Base-by-base conservation (phyloP, 768 basidiomycete species). In the Coprinopsis marcescibilis region DNA sequence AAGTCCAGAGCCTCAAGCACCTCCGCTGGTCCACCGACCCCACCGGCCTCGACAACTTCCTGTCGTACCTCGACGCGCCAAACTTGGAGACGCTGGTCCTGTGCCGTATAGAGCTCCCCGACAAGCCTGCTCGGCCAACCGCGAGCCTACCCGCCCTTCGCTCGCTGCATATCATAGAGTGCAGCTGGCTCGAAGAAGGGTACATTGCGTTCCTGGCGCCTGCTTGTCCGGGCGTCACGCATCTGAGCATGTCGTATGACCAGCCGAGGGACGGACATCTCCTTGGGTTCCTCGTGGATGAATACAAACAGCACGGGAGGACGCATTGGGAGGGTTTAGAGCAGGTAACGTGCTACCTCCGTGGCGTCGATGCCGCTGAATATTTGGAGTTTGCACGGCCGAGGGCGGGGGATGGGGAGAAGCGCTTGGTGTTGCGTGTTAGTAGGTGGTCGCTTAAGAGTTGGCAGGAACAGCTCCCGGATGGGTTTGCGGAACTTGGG, bases 201-300 rank as follows among this genome's bases (percentile, higher is more conserved):
- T 42, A 23, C 41, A 37, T 49, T 12, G 40, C 15, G 13, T 49
- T 49, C 48, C 24, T 49, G 3, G 48, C 48, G 13, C 27, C 23
- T 11, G 48, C 32, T n/a, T 34, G 48, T 17, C 48, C 48, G 1
- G 43, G 37, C 41, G 7, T 49, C 34, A 15, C 11, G 3, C 40
- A 43, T 41, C 48, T 49, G 32, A 35, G 33, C 23, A 49, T 49
- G 48, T 49, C 48, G n/a, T 49, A 49, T 37, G 42, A 49, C 33
- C 48, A 27, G 3, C 48, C 48, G 0, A 15, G 30, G 19, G 23
- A 25, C 10, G 41, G 48, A 1, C 40, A 49, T 15, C 48, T 49
- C 36, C 33, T 49, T 27, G 34, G 25, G 14, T 49, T 43, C 41
- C 48, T 49, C 8, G 43, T 43, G 13, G 30, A 43, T 15, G 48